phyloP scores from a whole-genome alignment of 768 basidiomycete species.

The Podaxis sp. region DNA sequence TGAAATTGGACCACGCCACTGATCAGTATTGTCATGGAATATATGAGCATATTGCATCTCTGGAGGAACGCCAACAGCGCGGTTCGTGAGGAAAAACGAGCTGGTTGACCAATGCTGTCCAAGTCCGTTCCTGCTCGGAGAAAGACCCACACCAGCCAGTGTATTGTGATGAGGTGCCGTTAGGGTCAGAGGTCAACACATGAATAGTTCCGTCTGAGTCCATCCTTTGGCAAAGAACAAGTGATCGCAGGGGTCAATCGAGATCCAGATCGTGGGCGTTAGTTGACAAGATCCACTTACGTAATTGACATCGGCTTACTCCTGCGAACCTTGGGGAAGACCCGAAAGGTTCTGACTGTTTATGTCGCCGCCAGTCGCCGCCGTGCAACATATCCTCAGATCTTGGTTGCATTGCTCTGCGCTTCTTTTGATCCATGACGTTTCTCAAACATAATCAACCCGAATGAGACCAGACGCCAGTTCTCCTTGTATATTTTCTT shows the following conservation, averaged over 20 bases:
- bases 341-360: not conserved
- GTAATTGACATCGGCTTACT: not conserved
- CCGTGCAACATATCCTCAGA: conserved; percentile 13
- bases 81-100: conserved; percentile 13
- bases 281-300: conserved; percentile 5
- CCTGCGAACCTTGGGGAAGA: not conserved
- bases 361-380: not conserved
- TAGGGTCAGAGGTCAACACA: conserved; percentile 9
- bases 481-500: not conserved
- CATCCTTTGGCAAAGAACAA: conserved; percentile 11
- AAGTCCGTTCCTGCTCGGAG: conserved; percentile 13
- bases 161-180: conserved; percentile 13
- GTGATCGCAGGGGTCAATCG: conserved; percentile 9
- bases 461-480: conserved; percentile 2
- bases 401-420: conserved; percentile 7
- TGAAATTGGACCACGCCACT: conserved; percentile 16
- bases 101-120: conserved; percentile 12
- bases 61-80: conserved; percentile 5
- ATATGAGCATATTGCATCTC: conserved; percentile 11
- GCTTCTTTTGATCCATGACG: conserved; percentile 3
- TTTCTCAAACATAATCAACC: conserved; percentile 14
- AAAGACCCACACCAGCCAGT: conserved; percentile 8
- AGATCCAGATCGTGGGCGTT: conserved; percentile 13
- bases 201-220: conserved; percentile 14
- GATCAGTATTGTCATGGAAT: conserved; percentile 14